Conservation (phyloP, 768 basidiomycete species). For the Auriculariales sp. region DNA sequence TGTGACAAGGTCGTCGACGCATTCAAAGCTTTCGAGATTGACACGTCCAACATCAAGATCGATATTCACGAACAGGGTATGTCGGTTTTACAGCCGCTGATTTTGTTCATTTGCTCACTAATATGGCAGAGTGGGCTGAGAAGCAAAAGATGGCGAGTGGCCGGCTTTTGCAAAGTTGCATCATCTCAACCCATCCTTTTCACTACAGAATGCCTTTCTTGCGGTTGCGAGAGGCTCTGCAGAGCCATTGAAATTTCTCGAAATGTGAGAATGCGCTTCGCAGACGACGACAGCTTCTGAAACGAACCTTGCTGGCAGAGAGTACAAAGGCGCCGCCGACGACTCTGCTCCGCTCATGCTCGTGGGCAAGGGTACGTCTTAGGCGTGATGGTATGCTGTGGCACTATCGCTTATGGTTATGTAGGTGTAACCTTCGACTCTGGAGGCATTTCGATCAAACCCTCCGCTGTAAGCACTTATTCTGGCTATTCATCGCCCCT, state of each 20-base stretch:
- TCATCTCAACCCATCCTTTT: neutral
- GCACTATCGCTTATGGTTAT: too few species aligned
- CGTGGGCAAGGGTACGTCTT: conserved; percentile 81
- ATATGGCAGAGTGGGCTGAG: conserved; percentile 54
- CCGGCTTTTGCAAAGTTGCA: neutral
- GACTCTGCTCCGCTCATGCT: conserved; percentile 47
- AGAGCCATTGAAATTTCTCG: conserved; percentile 77
- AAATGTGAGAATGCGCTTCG: conserved; percentile 35
- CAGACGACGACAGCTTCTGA: conserved; percentile 5
- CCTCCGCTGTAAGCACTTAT: conserved; percentile 34
- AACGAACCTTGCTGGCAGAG: conserved; percentile 23
- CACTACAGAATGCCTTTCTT: conserved; percentile 66
- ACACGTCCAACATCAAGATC: conserved; percentile 54
- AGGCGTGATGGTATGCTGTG: too few species aligned
- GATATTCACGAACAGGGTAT: conserved; percentile 61
- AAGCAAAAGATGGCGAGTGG: conserved; percentile 63
- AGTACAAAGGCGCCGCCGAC: conserved; percentile 62
- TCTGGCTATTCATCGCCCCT: neutral
- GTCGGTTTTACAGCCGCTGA: conserved; percentile 2
- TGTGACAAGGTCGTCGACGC: conserved; percentile 53
- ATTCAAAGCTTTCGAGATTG: conserved; percentile 45
- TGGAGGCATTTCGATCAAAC: conserved; percentile 79
- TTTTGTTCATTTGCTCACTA: neutral
- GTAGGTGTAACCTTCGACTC: conserved; percentile 67
- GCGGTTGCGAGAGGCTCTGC: conserved; percentile 72